Percentiles rank a stretch among this genome's conserved stretches.
Evolutionary conservation across 176 grass and related monocot genomes (phyloP).

Genomic region (Elymus sibiricus): DNA sequence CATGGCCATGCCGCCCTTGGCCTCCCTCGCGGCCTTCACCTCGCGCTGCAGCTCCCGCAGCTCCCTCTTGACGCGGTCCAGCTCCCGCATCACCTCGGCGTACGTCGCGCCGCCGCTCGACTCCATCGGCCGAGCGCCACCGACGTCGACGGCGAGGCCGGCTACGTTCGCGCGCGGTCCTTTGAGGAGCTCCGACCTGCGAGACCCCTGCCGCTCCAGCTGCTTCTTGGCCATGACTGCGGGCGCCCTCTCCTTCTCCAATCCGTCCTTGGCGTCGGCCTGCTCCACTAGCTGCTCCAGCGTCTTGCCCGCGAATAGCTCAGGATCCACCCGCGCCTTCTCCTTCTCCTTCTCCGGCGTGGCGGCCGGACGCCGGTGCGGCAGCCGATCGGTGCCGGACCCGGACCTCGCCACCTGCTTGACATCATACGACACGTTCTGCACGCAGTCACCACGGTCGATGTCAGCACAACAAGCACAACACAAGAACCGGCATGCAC

Average conservation of each 20-base stretch:
- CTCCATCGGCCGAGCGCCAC: not conserved
- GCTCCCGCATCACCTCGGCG: constrained; percentile 46
- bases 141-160: not conserved
- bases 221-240: constrained; percentile 27
- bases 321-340: not conserved
- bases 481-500: too few species aligned
- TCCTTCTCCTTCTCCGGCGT: constrained; percentile 33
- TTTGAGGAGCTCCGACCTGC: constrained; percentile 14
- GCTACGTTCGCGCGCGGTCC: not conserved
- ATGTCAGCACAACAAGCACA: not conserved
- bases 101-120: not conserved
- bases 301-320: not conserved
- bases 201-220: constrained; percentile 30
- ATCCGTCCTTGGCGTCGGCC: too few species aligned
- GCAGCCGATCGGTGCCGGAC: not conserved
- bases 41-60: constrained; percentile 60
- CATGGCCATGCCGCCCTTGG: constrained; percentile 24
- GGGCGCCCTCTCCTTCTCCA: constrained; percentile 30
- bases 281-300: not conserved
- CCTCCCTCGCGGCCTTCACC: constrained; percentile 31
- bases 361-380: not conserved
- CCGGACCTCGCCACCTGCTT: not conserved
- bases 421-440: constrained; percentile 15
- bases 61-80: constrained; percentile 60
- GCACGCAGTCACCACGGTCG: not conserved